phyloP scores from a whole-genome alignment of 352 stramenopile genomes.

The Phytopythium cucurbitacearum region DNA sequence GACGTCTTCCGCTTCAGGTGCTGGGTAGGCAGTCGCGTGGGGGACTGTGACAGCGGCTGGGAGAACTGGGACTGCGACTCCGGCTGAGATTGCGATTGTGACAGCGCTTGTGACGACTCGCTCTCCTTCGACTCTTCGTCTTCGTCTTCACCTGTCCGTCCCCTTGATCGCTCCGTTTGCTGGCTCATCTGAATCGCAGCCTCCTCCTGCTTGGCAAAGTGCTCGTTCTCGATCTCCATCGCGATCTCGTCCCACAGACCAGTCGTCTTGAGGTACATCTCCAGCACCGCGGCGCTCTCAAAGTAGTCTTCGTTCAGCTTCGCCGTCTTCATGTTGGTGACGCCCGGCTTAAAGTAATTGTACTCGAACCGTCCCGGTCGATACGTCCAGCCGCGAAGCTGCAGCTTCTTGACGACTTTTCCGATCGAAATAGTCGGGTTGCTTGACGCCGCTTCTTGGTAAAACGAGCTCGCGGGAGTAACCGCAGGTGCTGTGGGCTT shows the following conservation, averaged over 20 bases:
- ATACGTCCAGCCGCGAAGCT: constrained; percentile 60
- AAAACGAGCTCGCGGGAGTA: constrained; percentile 1
- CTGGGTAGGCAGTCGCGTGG: constrained; percentile 4
- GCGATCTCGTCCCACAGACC: constrained; percentile 62
- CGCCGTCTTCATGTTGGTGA: constrained; percentile 39
- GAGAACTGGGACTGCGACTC: constrained; percentile 1
- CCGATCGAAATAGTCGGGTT: constrained; percentile 37
- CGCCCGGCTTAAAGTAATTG: constrained; percentile 76
- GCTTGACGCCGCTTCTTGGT: constrained; percentile 11
- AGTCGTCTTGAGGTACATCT: constrained; percentile 61
- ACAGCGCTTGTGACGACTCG: not conserved
- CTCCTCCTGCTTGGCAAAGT: constrained; percentile 16
- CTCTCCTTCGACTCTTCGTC: constrained; percentile 9
- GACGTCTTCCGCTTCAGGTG: constrained; percentile 25
- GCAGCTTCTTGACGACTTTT: constrained; percentile 48
- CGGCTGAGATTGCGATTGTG: constrained; percentile 2
- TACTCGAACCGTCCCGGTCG: constrained; percentile 76
- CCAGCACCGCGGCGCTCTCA: constrained; percentile 57
- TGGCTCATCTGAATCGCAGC: constrained; percentile 19
- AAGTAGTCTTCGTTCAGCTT: constrained; percentile 71
- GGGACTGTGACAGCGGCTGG: not conserved
- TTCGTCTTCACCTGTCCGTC: not conserved
- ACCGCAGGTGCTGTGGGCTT: constrained; percentile 8
- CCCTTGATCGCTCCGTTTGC: constrained; percentile 6
- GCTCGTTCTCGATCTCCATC: constrained; percentile 28